Conservation (phyloP, 2,329 filamentous ascomycete genomes). For the Trichophyton mentagrophytes region DNA sequence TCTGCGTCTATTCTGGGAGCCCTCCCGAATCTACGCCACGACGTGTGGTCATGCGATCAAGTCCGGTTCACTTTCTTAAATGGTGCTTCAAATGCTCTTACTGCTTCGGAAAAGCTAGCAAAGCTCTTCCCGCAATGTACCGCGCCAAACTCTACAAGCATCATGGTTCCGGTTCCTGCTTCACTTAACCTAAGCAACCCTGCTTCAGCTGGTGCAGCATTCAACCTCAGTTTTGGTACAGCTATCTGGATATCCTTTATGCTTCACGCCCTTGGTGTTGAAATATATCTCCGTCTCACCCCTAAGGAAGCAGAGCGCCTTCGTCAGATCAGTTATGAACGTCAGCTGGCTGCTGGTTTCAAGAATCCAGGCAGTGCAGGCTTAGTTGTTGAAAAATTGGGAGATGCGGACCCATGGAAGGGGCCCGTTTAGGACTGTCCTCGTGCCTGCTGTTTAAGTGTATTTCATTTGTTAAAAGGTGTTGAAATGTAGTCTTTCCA, state of each 20-base stretch:
- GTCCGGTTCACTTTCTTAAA: slow-evolving; percentile 32
- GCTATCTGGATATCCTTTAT: slow-evolving; percentile 41
- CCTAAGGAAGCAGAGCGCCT: slow-evolving; percentile 43
- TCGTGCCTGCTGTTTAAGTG: neutral
- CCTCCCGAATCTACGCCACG: slow-evolving; percentile 22
- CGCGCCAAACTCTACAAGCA: slow-evolving; percentile 17
- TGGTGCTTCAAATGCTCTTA: neutral
- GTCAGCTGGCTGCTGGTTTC: slow-evolving; percentile 44
- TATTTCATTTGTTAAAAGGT: neutral
- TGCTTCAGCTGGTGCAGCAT: slow-evolving; percentile 24
- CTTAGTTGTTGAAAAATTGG: slow-evolving; percentile 32
- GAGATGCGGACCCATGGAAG: slow-evolving; percentile 22
- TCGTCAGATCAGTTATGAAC: slow-evolving; percentile 43
- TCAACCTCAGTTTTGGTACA: slow-evolving; percentile 41
- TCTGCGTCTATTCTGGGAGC: slow-evolving; percentile 29
- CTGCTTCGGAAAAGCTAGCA: neutral
- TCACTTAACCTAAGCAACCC: slow-evolving; percentile 19
- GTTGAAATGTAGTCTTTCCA: neutral
- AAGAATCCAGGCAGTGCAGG: slow-evolving; percentile 38
- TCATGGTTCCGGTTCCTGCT: slow-evolving; percentile 10
- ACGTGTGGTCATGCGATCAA: slow-evolving; percentile 36
- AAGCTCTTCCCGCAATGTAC: slow-evolving; percentile 21
- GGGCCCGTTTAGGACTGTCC: neutral
- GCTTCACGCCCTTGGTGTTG: slow-evolving; percentile 39
- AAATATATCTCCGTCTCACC: slow-evolving; percentile 41